phyloP scores from a whole-genome alignment of 345 rosid species.

The Euclidium syriacum region DNA sequence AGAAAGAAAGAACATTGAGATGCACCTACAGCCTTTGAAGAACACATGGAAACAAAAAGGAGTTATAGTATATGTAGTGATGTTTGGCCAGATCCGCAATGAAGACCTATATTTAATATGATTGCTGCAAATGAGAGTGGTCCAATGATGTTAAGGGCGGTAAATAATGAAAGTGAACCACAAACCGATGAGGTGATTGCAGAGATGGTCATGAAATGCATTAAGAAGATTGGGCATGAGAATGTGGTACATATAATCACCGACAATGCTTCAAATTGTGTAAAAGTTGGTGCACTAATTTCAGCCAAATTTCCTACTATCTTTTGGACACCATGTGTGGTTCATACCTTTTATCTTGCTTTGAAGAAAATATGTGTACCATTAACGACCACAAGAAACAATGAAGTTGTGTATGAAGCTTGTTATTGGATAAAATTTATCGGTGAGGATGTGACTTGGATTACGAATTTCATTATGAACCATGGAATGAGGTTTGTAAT shows the following conservation, averaged over 20 bases:
- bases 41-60: background rate
- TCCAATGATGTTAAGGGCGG: background rate
- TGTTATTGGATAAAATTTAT: background rate
- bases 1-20: background rate
- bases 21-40: background rate
- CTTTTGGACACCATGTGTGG: constrained; percentile 2
- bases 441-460: background rate
- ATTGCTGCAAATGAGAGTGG: background rate
- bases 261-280: background rate
- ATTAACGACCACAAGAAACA: background rate
- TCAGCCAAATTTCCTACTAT: background rate
- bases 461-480: background rate
- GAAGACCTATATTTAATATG: background rate
- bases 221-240: background rate
- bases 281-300: background rate
- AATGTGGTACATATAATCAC: background rate
- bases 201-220: background rate
- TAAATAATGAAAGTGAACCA: background rate
- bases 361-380: background rate
- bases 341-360: background rate
- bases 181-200: background rate
- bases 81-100: background rate
- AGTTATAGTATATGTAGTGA: constrained; percentile 10
- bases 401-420: background rate
- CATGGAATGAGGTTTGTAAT: background rate